Base-by-base conservation (phyloP, 2,329 filamentous ascomycete species). In the Sporothrix luriei region DNA sequence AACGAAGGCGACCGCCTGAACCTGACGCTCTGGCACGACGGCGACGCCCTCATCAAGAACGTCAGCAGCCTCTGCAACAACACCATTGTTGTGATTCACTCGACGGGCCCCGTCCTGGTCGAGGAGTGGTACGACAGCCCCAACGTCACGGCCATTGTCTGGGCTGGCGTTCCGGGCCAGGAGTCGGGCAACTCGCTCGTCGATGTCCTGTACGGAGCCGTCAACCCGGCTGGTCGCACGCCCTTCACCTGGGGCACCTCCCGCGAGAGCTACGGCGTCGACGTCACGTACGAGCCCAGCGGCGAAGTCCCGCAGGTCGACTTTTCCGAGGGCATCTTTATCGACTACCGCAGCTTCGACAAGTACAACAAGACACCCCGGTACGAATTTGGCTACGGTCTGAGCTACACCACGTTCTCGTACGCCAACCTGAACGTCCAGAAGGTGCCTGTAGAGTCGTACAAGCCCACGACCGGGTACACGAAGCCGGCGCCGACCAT, bases 1-100 rank as follows among this genome's bases (percentile, higher is more conserved):
- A 97, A 97, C 78, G 82, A 85, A 71, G 95, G 95, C 70, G 94
- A 98, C 78, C 90, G 95, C 68, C 93, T 94, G 76, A 97, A 99
- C 80, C 84, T 99, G 49, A 97, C 93, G 0, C 83, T 97, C 0
- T 98, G 94, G 94, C 84, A 90, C 71, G 85, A 89, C 70, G 94
- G 92, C 52, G 93, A 98, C 68, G 84, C 85, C 0, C 81, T 98
- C 69, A 91, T 98, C 80, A 86, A 91, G 79, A 93, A 91, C 62
- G 92, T 97, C 13, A 89, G 92, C 0, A 84, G 88, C 9, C 77
- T 88, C 72, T 94, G 90, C 83, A 88, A 90, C 81, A 97, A 97
- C 84, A 97, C 93, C 14, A 90, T 98, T 71, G 92, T 98, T 19
- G 88, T 97, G 70, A 90, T 98, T 71, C 94, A 98, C 82, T 93